These are phyloP conservation scores for Kluyveromyces sp. DNA, from an alignment of 1,139 yeast species.

Conservation along the genomic window DNA sequence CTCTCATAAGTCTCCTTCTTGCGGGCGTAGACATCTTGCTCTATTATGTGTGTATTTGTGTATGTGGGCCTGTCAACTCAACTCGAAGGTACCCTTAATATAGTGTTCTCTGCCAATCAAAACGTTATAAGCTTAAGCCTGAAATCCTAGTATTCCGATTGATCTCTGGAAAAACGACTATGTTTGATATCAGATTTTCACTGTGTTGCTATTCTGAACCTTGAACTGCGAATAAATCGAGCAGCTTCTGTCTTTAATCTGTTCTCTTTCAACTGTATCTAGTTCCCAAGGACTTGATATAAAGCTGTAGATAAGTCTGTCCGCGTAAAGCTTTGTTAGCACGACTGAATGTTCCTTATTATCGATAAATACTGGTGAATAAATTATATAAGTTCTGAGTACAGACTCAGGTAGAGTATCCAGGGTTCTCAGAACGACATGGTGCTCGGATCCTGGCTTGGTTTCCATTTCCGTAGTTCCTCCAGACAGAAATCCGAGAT, in stretches of 20 bases:
- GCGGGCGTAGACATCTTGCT: constrained; percentile 88
- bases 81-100: background rate
- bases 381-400: no score
- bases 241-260: background rate
- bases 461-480: background rate
- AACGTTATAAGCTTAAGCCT: background rate
- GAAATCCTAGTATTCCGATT: background rate
- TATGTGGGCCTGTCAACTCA: background rate
- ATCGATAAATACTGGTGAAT: no score
- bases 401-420: no score
- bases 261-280: background rate
- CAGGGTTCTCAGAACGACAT: no score
- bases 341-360: no score
- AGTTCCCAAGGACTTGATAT: no score
- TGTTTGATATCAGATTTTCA: background rate
- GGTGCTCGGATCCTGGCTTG: no score
- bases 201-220: background rate
- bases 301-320: no score
- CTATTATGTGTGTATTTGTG: background rate
- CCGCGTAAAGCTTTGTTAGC: no score
- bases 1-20: constrained; percentile 96
- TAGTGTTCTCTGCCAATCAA: background rate
- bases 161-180: background rate
- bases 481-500: background rate
- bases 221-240: background rate